A percentile compares a stretch with the other conserved stretches of the same genome.
Evolutionary conservation across 768 basidiomycete species (phyloP).

Genomic region (Leccinum uliginosum): DNA sequence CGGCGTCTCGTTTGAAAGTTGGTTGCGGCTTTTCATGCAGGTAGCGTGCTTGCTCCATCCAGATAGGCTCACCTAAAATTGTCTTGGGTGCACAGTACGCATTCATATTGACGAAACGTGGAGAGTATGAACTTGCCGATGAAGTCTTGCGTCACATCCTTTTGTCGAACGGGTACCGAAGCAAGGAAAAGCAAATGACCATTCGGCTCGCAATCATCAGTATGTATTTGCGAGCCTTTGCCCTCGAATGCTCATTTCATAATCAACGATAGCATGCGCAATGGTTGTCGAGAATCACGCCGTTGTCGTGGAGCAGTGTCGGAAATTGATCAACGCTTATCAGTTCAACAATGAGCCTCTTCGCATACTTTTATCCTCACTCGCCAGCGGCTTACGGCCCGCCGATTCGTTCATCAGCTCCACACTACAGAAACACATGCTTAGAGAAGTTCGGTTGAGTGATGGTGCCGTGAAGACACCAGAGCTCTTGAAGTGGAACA

Average conservation of each 20-base stretch:
- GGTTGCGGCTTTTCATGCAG: constrained; percentile 83
- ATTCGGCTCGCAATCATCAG: constrained; percentile 77
- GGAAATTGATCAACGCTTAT: constrained; percentile 67
- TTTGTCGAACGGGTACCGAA: constrained; percentile 68
- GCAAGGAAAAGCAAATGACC: constrained; percentile 56
- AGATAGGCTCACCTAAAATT: constrained; percentile 2
- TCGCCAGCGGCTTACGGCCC: constrained; percentile 66
- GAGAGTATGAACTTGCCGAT: constrained; percentile 62
- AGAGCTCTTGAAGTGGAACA: constrained; percentile 60
- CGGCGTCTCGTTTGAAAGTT: constrained; percentile 77
- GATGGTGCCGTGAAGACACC: constrained; percentile 64
- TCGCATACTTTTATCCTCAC: constrained; percentile 67
- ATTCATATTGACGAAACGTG: constrained; percentile 61
- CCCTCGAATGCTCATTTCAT: not conserved
- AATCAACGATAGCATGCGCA: constrained; percentile 58
- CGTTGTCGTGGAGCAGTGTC: constrained; percentile 66
- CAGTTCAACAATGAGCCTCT: constrained; percentile 88
- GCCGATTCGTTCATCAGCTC: constrained; percentile 75
- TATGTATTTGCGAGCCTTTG: constrained; percentile 26
- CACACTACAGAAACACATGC: constrained; percentile 78
- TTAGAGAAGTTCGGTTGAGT: constrained; percentile 70
- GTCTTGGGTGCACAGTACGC: constrained; percentile 50
- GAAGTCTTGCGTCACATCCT: constrained; percentile 75
- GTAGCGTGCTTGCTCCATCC: constrained; percentile 34
- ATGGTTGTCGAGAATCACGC: constrained; percentile 51